Evolutionary conservation across 1,139 yeast species (phyloP).

Genomic region (Lodderomyces theae): DNA sequence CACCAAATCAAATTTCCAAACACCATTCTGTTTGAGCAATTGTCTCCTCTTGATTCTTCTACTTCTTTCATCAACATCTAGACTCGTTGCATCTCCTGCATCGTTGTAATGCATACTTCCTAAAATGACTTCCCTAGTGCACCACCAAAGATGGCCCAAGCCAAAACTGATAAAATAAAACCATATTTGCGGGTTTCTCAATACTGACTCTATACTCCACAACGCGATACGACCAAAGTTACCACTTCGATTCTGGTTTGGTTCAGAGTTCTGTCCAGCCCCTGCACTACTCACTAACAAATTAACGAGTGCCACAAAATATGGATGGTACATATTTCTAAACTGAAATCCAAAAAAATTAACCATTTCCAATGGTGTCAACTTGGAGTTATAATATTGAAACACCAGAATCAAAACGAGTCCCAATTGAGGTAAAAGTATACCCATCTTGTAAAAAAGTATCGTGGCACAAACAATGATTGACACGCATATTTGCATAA

Average conservation of each 20-base stretch:
- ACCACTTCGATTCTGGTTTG: conserved; percentile 2
- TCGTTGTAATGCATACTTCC: conserved; percentile 21
- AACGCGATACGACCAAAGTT: neutral
- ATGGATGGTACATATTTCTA: conserved; percentile 27
- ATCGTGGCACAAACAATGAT: conserved; percentile 20
- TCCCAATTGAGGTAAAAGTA: conserved; percentile 21
- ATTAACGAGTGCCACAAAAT: conserved; percentile 20
- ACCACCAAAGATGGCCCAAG: conserved; percentile 44
- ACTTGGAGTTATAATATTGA: conserved; percentile 31
- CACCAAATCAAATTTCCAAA: conserved; percentile 14
- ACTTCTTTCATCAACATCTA: conserved; percentile 14
- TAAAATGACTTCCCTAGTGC: conserved; percentile 23
- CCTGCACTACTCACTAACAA: conserved; percentile 13
- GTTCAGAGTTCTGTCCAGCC: neutral
- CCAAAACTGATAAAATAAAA: conserved; percentile 20
- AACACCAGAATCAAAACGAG: conserved; percentile 25
- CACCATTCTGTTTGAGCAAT: conserved; percentile 12
- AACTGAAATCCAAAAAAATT: conserved; percentile 28
- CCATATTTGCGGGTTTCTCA: conserved; percentile 15
- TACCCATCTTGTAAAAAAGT: conserved; percentile 18
- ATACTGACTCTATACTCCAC: neutral
- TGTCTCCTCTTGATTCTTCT: conserved; percentile 16
- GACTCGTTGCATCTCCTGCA: neutral
- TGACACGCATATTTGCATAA: conserved; percentile 25
- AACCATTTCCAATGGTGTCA: conserved; percentile 24